Conservation (phyloP, 108 stramenopile genomes). For the Conticribra guillardii region DNA sequence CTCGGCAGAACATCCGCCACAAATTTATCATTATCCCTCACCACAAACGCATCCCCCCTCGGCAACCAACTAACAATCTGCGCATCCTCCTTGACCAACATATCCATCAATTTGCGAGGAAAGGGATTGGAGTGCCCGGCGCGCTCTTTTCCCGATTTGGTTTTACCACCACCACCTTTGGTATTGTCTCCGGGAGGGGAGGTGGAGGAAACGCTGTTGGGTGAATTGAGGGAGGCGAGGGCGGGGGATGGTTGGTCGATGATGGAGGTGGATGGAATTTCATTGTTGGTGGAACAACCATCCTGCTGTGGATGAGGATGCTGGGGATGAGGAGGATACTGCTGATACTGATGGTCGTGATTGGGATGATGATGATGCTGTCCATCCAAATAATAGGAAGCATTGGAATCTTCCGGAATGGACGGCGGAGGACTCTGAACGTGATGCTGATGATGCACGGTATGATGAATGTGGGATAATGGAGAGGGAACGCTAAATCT, state of each 20-base stretch:
- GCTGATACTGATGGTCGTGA: not conserved
- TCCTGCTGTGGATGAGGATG: too few relatives aligned
- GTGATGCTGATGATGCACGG: conserved; percentile 2
- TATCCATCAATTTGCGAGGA: conserved; percentile 90
- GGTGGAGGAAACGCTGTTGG: not conserved
- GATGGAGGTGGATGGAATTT: not conserved
- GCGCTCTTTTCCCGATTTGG: conserved; percentile 18
- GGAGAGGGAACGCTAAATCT: conserved; percentile 10
- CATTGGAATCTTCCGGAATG: conserved; percentile 21
- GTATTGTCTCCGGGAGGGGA: conserved; percentile 25
- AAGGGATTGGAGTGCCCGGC: conserved; percentile 84
- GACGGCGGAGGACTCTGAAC: conserved; percentile 15
- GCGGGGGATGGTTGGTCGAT: conserved; percentile 2
- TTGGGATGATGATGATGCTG: not conserved
- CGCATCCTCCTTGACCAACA: conserved; percentile 85
- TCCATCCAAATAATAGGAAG: not conserved
- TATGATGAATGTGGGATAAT: not conserved
- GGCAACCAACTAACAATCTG: conserved; percentile 83
- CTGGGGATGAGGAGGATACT: too few relatives aligned
- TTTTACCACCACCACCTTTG: conserved; percentile 40
- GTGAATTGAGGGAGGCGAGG: conserved; percentile 12
- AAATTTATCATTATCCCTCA: conserved; percentile 84
- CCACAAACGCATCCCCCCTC: conserved; percentile 87
- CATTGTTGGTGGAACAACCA: not conserved
- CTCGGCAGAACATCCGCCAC: conserved; percentile 76